phyloP scores from a whole-genome alignment of 148 eudicot species.

The Vaccinium macrocarpon region DNA sequence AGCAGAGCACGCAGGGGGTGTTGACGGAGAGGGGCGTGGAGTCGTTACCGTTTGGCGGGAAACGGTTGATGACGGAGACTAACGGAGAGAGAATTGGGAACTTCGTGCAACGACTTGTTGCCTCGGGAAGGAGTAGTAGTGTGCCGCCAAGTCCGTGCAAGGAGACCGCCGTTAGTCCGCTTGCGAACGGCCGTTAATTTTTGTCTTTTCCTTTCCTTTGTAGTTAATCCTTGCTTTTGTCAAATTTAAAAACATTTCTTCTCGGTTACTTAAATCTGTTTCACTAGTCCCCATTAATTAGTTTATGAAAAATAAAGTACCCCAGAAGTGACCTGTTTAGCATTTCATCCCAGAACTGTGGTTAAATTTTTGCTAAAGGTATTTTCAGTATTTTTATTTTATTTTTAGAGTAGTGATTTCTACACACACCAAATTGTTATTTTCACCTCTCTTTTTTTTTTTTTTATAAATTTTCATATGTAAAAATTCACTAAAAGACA shows the following conservation, averaged over 20 bases:
- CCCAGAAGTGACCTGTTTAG: not conserved
- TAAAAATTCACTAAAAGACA: too few species aligned
- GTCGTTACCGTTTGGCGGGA: slow-evolving; percentile 86
- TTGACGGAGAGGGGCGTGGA: slow-evolving; percentile 70
- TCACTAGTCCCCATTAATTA: not conserved
- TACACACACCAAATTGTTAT: too few species aligned
- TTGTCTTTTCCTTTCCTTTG: not conserved
- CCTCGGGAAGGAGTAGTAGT: slow-evolving; percentile 59
- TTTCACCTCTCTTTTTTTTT: too few species aligned
- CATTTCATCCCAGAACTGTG: not conserved
- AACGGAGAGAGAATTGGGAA: slow-evolving; percentile 68
- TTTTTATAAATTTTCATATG: too few species aligned
- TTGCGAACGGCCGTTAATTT: slow-evolving; percentile 69
- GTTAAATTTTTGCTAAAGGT: too few species aligned
- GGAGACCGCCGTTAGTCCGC: slow-evolving; percentile 58
- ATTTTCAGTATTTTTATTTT: too few species aligned
- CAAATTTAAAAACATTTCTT: not conserved
- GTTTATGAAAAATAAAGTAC: not conserved
- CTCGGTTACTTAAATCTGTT: not conserved
- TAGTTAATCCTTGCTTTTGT: not conserved
- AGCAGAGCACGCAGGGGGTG: slow-evolving; percentile 30
- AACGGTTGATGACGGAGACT: slow-evolving; percentile 70
- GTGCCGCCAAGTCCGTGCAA: slow-evolving; percentile 89
- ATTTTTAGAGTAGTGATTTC: too few species aligned
- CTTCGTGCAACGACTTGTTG: slow-evolving; percentile 80